Evolutionary conservation across 495 filamentous ascomycete genomes (phyloP).

Genomic region (Annulohypoxylon nitens): DNA sequence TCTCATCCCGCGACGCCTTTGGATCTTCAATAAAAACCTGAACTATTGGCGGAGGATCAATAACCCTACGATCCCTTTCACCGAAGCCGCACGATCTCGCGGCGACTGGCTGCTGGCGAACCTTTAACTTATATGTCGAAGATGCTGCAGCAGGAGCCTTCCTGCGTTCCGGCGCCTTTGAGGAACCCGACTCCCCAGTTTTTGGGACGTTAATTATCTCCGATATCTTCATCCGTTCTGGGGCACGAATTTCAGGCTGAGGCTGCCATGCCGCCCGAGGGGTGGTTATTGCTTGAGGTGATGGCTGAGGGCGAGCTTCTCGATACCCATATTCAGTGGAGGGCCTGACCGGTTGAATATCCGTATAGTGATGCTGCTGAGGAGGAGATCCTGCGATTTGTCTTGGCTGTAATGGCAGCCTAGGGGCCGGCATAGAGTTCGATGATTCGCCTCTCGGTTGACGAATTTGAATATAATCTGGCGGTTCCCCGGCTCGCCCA

Average conservation of each 20-base stretch:
- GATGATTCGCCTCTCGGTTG: conserved; percentile 33
- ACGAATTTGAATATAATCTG: conserved; percentile 43
- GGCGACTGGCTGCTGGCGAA: conserved; percentile 91
- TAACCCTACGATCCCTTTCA: conserved; percentile 90
- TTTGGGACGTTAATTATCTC: conserved; percentile 55
- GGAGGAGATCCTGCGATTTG: conserved; percentile 25
- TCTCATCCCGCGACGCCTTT: conserved; percentile 65
- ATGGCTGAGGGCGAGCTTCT: conserved; percentile 32
- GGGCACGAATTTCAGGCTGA: conserved; percentile 43
- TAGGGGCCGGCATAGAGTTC: conserved; percentile 34
- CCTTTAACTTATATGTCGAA: conserved; percentile 63
- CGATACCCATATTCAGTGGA: conserved; percentile 39
- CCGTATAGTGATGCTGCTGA: conserved; percentile 32
- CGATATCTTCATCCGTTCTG: conserved; percentile 62
- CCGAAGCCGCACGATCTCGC: conserved; percentile 95
- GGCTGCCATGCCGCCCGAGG: conserved; percentile 42
- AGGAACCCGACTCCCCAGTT: conserved; percentile 43
- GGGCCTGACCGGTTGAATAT: conserved; percentile 35
- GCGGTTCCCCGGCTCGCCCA: conserved; percentile 55
- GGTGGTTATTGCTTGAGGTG: conserved; percentile 31
- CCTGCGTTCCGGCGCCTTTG: conserved; percentile 45
- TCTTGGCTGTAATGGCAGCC: conserved; percentile 31
- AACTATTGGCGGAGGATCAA: conserved; percentile 95
- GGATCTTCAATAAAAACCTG: conserved; percentile 81
- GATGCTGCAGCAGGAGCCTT: conserved; percentile 25